Conservation (phyloP, 1,284 basidiomycete genomes). For the Cryptococcus sp. region DNA sequence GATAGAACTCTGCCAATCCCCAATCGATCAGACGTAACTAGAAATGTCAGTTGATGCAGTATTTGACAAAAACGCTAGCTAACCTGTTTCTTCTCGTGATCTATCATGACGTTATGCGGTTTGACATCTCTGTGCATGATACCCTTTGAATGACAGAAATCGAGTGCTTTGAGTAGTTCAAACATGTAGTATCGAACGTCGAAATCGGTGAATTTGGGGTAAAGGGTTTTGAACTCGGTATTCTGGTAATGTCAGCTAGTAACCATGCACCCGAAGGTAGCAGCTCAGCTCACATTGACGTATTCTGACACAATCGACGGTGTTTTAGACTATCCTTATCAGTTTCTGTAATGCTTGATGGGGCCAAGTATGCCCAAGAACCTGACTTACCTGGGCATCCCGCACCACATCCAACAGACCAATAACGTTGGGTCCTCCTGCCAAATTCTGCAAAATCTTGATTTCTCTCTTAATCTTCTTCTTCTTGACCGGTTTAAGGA, state of each 20-base stretch:
- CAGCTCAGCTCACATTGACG: slow-evolving; percentile 58
- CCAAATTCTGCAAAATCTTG: slow-evolving; percentile 95
- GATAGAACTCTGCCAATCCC: slow-evolving; percentile 98
- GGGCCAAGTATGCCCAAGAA: not conserved
- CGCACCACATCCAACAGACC: slow-evolving; percentile 88
- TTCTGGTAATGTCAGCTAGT: slow-evolving; percentile 50
- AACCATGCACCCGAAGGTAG: not conserved
- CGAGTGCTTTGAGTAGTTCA: slow-evolving; percentile 94
- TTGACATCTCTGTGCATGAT: slow-evolving; percentile 99
- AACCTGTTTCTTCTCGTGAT: slow-evolving; percentile 92
- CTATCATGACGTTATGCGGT: slow-evolving; percentile 99
- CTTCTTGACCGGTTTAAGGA: slow-evolving; percentile 98
- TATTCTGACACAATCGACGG: slow-evolving; percentile 98
- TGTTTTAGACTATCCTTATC: slow-evolving; percentile 67
- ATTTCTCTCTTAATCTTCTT: slow-evolving; percentile 99
- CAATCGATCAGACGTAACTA: slow-evolving; percentile 95
- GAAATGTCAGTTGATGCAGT: slow-evolving; percentile 1
- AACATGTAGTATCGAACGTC: slow-evolving; percentile 97
- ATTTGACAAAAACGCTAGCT: slow-evolving; percentile 12
- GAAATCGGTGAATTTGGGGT: slow-evolving; percentile 89
- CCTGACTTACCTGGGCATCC: slow-evolving; percentile 55
- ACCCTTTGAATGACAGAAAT: slow-evolving; percentile 96
- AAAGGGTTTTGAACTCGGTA: slow-evolving; percentile 95
- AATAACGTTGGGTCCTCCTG: slow-evolving; percentile 87
- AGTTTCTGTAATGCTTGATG: not conserved